These are phyloP conservation scores for Trichosanthes cucumerina DNA, from an alignment of 306 rosid species.

Conservation along the genomic window DNA sequence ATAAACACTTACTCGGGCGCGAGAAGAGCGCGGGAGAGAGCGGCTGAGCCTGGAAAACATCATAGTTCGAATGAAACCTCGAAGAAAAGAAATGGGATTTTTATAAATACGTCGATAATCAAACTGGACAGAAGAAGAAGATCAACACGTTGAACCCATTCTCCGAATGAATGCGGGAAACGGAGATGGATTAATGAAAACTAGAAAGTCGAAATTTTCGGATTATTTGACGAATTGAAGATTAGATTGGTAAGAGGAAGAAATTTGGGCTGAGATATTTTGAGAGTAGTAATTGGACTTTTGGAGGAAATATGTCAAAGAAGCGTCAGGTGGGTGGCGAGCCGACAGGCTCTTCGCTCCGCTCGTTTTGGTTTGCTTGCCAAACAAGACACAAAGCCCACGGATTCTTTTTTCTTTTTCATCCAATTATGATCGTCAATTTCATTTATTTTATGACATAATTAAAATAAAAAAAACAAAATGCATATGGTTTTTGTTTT, in stretches of 20 bases:
- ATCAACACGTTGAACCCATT: neutral
- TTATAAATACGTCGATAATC: neutral
- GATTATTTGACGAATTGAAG: neutral
- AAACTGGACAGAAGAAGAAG: neutral
- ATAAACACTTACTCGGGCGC: constrained; percentile 33
- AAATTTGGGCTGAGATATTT: neutral
- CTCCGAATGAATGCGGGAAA: neutral
- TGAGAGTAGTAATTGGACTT: neutral
- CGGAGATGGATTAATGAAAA: neutral
- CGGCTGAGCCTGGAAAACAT: constrained; percentile 50
- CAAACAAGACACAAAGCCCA: constrained; percentile 1
- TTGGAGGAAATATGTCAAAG: neutral
- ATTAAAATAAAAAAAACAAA: too few relatives aligned
- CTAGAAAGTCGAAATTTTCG: neutral
- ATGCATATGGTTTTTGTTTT: too few relatives aligned
- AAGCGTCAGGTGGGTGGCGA: neutral
- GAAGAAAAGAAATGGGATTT: neutral
- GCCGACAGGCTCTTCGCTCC: neutral
- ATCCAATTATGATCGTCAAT: too few relatives aligned
- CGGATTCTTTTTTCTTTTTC: neutral
- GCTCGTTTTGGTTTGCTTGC: neutral
- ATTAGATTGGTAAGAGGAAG: neutral
- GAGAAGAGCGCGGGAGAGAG: constrained; percentile 56
- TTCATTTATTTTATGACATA: too few relatives aligned
- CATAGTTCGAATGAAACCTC: constrained; percentile 24